phyloP scores from a whole-genome alignment of 2,329 filamentous ascomycete genomes.

The Sphaerulina vaccinii region DNA sequence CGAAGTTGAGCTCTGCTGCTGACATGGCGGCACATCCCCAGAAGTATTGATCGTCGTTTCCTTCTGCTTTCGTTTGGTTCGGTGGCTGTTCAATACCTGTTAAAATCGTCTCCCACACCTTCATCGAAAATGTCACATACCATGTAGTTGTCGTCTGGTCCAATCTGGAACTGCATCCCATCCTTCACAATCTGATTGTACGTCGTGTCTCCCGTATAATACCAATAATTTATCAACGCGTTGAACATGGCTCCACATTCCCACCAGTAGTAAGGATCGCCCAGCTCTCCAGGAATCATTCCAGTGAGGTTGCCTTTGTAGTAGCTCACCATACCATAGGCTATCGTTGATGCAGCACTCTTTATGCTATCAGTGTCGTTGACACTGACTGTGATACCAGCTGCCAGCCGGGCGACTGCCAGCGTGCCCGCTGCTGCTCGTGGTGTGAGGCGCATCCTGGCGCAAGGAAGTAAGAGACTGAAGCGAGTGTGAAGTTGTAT shows the following conservation, averaged over 20 bases:
- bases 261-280: slow-evolving; percentile 72
- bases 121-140: not conserved
- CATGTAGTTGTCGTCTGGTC: slow-evolving; percentile 59
- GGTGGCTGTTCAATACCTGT: slow-evolving; percentile 39
- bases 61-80: slow-evolving; percentile 42
- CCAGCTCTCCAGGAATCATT: slow-evolving; percentile 54
- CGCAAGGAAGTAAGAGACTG: not conserved
- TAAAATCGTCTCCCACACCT: not conserved
- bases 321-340: slow-evolving; percentile 52
- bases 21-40: slow-evolving; percentile 56
- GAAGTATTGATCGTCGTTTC: slow-evolving; percentile 57
- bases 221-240: slow-evolving; percentile 67
- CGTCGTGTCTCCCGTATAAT: slow-evolving; percentile 61
- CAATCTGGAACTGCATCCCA: slow-evolving; percentile 59
- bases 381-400: slow-evolving; percentile 22
- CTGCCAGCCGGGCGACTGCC: slow-evolving; percentile 13
- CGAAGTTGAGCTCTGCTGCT: slow-evolving; percentile 53
- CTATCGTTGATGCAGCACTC: slow-evolving; percentile 42
- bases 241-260: slow-evolving; percentile 62
- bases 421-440: slow-evolving; percentile 15
- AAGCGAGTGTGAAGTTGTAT: not conserved
- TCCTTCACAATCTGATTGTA: slow-evolving; percentile 61
- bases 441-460: slow-evolving; percentile 14
- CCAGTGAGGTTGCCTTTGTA: slow-evolving; percentile 54
- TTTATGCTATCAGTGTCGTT: slow-evolving; percentile 43